phyloP scores from a whole-genome alignment of 495 filamentous ascomycete genomes.

The Neurospora sublineolata region DNA sequence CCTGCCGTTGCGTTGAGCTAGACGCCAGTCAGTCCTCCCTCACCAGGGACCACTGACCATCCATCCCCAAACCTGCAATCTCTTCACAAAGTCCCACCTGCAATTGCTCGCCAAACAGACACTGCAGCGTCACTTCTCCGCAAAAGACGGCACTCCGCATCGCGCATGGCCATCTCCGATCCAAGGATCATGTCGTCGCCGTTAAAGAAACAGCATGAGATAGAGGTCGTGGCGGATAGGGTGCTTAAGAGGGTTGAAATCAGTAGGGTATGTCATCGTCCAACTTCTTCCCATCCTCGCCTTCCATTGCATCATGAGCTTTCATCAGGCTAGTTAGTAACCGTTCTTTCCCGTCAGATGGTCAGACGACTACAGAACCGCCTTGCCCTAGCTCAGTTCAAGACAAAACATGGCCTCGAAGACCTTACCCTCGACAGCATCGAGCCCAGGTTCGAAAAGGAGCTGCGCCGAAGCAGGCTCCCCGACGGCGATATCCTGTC shows the following conservation, averaged over 20 bases:
- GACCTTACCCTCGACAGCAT: constrained; percentile 63
- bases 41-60: neutral
- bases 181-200: constrained; percentile 42
- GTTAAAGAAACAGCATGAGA: constrained; percentile 43
- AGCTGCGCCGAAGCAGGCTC: constrained; percentile 52
- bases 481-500: constrained; percentile 57
- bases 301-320: constrained; percentile 2
- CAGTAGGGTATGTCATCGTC: constrained; percentile 54
- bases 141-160: constrained; percentile 8
- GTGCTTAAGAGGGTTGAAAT: constrained; percentile 66
- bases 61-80: constrained; percentile 13
- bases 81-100: constrained; percentile 11
- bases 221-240: constrained; percentile 50
- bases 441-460: constrained; percentile 62
- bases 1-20: neutral
- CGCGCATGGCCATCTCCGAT: constrained; percentile 12
- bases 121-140: constrained; percentile 14
- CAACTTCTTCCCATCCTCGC: neutral
- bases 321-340: constrained; percentile 1
- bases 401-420: constrained; percentile 83
- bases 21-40: neutral
- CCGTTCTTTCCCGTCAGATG: constrained; percentile 47
- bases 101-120: constrained; percentile 9
- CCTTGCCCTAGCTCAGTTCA: constrained; percentile 89
- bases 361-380: constrained; percentile 83